Evolutionary conservation across 805 yeast genomes (phyloP), one percentile per base, ranked within the genome.

Genomic region (Zygosaccharomyces bailii): DNA sequence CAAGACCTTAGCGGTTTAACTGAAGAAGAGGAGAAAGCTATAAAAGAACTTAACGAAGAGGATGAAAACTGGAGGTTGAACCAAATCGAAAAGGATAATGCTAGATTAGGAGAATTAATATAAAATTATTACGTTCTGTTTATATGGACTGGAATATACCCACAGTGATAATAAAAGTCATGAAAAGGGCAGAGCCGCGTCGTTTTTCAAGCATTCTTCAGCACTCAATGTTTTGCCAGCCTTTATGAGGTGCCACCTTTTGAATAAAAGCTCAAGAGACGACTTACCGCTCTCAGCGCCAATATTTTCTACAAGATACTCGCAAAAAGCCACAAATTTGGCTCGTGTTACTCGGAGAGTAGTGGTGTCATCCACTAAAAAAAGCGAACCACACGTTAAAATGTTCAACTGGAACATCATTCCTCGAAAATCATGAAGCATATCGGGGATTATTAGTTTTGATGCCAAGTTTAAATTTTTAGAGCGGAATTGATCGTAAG

Each of bases 1-100:
- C 61, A 59, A 33, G 73, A 69, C 47, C 53, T 73, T 10, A 70
- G 68, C 43, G 70, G 67, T 30, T 50, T 74, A 27, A 71, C 73
- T 1, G 63, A 69, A 34, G 76, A 71, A 36, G 78, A 74, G 50
- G 64, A 62, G 36, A 69, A 67, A 25, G 48, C 55, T 17, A 61
- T 74, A 13, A 46, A 52, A 23, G 68, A 63, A 41, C 41, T 60
- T 34, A 62, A 59, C 44, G 53, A 58, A 47, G 71, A 71, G 38
- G 57, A 60, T 39, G 66, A 70, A n/a, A 34, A 40, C 1, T 43
- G 51, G 52, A 58, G 76, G 39, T 59, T 68, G 36, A 59, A 64
- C 54, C 59, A 67, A 20, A 66, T 66, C 35, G 61, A 63, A 43
- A 71, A 65, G 47, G 78, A 74, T 42, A 65, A 66, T 38, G 53